Evolutionary conservation across 1,139 yeast genomes (phyloP), one percentile per base, ranked within the genome.

Genomic region (Suhomyces bribrorum): DNA sequence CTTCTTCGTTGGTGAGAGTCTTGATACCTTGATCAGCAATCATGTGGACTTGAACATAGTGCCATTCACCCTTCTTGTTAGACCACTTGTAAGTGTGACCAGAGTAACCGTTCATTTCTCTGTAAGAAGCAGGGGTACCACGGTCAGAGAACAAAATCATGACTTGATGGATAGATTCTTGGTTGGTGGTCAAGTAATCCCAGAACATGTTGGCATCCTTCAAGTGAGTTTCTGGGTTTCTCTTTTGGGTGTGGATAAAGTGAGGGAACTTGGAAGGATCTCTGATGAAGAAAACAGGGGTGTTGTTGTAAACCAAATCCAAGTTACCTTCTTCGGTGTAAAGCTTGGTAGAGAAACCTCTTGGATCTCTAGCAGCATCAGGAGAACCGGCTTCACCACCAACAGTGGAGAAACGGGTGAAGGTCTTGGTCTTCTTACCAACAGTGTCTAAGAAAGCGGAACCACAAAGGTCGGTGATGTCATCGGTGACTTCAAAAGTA

Each of bases 231-330:
- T 85, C 79, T 33, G 82, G 82, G 59, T 73, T 68, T 60, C 92
- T 79, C 78, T 84, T 84, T 62, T 84, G 63, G 83, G 95, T 84
- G 73, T 87, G 95, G 58, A 87, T 86, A 61, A 87, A 86, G 64
- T 83, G 83, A 36, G 95, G 95, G 73, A 87, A 87, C 73, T 87
- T 86, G 43, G 85, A 73, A 45, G 95, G 95, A 65, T 87, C 92
- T 61, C 95, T 79, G 50, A 87, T 73, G 68, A 87, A 87, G 66
- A 87, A 87, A 40, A 87, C 78, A 22, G 96, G 96, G 30, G 95
- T 87, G 73, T 87, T 87, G 75, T 86, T 87, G 74, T 82, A 85
- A 27, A 87, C 96, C 73, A 86, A 82, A 71, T 87, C 96, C 64
- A 83, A 73, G 68, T 83, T 83, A 54, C 96, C 96, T 64, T 86